Conservation (phyloP, 1,284 basidiomycete genomes). For the Porogramme epimiltina region DNA sequence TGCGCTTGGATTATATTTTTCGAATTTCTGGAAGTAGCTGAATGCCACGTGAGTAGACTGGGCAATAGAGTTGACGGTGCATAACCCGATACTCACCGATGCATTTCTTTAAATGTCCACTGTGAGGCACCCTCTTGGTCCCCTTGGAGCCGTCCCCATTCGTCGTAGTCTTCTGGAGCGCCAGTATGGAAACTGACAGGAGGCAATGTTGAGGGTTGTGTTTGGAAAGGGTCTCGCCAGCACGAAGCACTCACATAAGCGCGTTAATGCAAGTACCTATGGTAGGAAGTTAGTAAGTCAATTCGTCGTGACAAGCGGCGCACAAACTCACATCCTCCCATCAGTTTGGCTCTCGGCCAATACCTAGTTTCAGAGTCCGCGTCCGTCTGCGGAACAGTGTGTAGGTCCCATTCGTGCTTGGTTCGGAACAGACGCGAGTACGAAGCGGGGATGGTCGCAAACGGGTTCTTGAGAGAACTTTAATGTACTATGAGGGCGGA, state of each 20-base stretch:
- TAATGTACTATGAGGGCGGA: neutral
- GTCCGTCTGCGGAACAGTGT: slow-evolving; percentile 55
- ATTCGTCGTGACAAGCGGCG: neutral
- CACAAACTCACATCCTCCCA: slow-evolving; percentile 63
- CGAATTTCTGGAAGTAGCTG: slow-evolving; percentile 67
- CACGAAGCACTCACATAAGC: slow-evolving; percentile 47
- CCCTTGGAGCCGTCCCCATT: slow-evolving; percentile 55
- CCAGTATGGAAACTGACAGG: slow-evolving; percentile 62
- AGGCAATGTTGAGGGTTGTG: neutral
- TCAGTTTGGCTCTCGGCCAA: slow-evolving; percentile 68
- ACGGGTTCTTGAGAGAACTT: slow-evolving; percentile 24
- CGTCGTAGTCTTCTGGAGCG: slow-evolving; percentile 68
- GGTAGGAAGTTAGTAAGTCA: neutral
- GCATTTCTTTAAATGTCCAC: slow-evolving; percentile 64
- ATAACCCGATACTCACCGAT: slow-evolving; percentile 34
- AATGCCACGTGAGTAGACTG: neutral
- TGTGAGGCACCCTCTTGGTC: slow-evolving; percentile 50
- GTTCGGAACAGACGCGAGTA: slow-evolving; percentile 11
- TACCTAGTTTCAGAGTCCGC: slow-evolving; percentile 47
- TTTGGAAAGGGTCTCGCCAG: neutral
- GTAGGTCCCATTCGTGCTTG: slow-evolving; percentile 49
- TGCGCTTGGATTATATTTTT: slow-evolving; percentile 50
- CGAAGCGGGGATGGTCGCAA: slow-evolving; percentile 27
- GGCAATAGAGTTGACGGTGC: too few species aligned
- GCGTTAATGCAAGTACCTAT: slow-evolving; percentile 69